A percentile compares a stretch with the other conserved stretches of the same genome.
Conservation (phyloP, 2,329 filamentous ascomycete species). For the Sclerotinia trifoliorum region DNA sequence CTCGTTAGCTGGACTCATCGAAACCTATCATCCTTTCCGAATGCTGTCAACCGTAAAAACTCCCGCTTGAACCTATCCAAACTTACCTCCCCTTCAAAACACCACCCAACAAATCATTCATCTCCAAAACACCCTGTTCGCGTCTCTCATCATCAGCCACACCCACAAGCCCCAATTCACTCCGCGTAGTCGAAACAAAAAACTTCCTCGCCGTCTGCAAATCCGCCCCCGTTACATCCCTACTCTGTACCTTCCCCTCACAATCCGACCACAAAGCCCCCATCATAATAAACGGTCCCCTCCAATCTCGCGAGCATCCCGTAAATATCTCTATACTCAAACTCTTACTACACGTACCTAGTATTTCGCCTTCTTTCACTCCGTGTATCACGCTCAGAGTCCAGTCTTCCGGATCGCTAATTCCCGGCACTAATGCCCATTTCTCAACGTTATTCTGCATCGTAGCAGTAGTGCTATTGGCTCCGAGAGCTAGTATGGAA, state of each 20-base stretch:
- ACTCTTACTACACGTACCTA: neutral
- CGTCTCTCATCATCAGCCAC: neutral
- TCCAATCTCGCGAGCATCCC: neutral
- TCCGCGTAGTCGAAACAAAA: neutral
- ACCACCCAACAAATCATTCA: neutral
- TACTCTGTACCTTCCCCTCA: neutral
- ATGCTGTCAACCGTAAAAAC: rapidly evolving
- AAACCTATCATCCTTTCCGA: neutral
- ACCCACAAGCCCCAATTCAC: neutral
- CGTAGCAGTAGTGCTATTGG: neutral
- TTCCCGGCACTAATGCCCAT: neutral
- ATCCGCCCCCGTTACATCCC: constrained; percentile 2
- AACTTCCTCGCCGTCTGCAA: constrained; percentile 1
- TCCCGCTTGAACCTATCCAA: too few relatives aligned
- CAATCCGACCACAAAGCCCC: neutral
- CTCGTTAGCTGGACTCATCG: neutral
- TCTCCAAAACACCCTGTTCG: neutral
- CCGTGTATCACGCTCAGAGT: neutral
- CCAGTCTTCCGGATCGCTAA: neutral
- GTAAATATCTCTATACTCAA: neutral
- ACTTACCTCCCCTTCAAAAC: neutral
- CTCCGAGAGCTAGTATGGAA: neutral
- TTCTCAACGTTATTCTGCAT: neutral
- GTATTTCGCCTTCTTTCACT: neutral
- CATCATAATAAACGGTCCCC: neutral